Base-by-base conservation (phyloP, 2,329 filamentous ascomycete species). In the Fusarium sulawesiense region DNA sequence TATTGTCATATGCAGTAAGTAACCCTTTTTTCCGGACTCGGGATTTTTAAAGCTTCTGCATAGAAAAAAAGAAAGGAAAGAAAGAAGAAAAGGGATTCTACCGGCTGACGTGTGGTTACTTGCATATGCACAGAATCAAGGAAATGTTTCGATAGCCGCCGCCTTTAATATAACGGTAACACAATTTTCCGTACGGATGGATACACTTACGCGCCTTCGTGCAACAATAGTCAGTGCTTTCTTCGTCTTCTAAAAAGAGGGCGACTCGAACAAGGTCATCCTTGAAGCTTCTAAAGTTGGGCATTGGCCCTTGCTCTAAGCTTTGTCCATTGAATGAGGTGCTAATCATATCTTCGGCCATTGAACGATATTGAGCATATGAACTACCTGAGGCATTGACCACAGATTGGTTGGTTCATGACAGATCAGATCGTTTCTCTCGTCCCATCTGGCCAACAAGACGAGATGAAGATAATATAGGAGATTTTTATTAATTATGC, bases 101-200 rank as follows among this genome's bases (percentile, higher is more conserved):
- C 21, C 21, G 14, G 37, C 12, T 42, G 44, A 49, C 30, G 30
- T 56, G 54, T 47, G 67, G 55, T 42, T 68, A 64, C 50, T n/a
- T 59, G 58, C 49, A 68, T 59, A 68, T 56, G 60, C 50, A 69
- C 27, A 53, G 37, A 68, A 55, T 46, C 30, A 16, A 54, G 9
- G 23, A 57, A 53, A 44, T 27, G 67, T 64, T 70, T 71, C 50
- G 55, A 68, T 68, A 70, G 63, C 63, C 67, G 66, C 67, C 62
- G 40, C 45, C 45, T 56, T 37, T 46, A 34, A 41, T 59, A 47
- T 60, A 68, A 50, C 46, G 47, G 67, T 47, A 27, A 53, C 55
- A 66, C 55, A 55, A 34, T 53, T 41, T 53, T 53, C 49, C 49
- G 49, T 47, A 29, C 1, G 34, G 18, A 37, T 37, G 34, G 34